Percentiles rank a stretch among this genome's conserved stretches.
These are phyloP conservation scores for Chlorociboria aeruginascens DNA, from an alignment of 495 filamentous ascomycete species.

Conservation along the genomic window DNA sequence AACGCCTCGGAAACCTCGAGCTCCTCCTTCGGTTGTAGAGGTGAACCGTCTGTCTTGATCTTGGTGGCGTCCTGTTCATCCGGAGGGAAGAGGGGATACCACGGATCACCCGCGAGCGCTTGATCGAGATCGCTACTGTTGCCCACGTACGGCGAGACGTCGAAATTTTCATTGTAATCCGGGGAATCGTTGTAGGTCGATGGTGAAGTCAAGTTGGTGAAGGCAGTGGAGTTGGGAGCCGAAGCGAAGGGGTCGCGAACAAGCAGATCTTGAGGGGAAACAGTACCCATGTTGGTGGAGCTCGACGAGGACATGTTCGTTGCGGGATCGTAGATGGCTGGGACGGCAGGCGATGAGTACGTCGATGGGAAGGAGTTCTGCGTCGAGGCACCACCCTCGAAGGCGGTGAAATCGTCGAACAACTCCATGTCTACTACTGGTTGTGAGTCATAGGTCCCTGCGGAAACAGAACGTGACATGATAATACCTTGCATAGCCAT, in stretches of 20 bases:
- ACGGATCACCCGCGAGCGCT: constrained; percentile 27
- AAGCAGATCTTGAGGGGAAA: constrained; percentile 80
- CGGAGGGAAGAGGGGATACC: constrained; percentile 62
- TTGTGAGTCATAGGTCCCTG: constrained; percentile 18
- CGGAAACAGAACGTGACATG: constrained; percentile 17
- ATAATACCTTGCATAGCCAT: constrained; percentile 31
- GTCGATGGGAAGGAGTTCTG: constrained; percentile 14
- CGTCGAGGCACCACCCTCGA: constrained; percentile 34
- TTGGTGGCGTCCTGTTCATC: constrained; percentile 17
- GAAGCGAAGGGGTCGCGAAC: constrained; percentile 52
- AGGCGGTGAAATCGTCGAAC: constrained; percentile 32
- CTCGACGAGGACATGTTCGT: constrained; percentile 27
- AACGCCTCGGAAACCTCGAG: constrained; percentile 28
- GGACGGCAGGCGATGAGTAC: constrained; percentile 38
- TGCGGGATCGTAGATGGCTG: constrained; percentile 32
- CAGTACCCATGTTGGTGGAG: constrained; percentile 45
- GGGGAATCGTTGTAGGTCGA: constrained; percentile 66
- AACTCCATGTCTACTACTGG: constrained; percentile 33
- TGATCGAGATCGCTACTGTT: constrained; percentile 32
- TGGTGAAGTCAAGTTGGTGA: constrained; percentile 79
- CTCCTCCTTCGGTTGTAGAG: constrained; percentile 31
- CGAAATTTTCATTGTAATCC: constrained; percentile 49
- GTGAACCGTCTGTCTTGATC: constrained; percentile 21
- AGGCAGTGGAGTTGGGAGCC: constrained; percentile 69
- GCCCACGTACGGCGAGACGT: constrained; percentile 62